Evolutionary conservation across 2,329 filamentous ascomycete genomes (phyloP).

Genomic region (Neonectria faginata): DNA sequence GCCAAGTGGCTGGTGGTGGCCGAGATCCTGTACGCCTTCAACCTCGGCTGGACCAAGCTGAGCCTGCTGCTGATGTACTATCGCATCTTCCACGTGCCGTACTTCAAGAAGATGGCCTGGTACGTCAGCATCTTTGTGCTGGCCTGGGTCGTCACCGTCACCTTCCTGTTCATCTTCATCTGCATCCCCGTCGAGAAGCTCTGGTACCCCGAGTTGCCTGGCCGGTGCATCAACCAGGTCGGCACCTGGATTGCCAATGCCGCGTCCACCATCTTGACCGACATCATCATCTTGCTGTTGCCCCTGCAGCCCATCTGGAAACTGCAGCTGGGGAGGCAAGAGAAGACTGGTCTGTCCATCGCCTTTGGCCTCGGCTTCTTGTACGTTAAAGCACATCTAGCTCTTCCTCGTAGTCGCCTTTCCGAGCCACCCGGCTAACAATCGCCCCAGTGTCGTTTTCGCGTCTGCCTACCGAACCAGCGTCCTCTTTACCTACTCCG

Average conservation of each 20-base stretch:
- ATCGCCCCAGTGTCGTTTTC: conserved; percentile 56
- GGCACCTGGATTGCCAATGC: conserved; percentile 64
- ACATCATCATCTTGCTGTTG: conserved; percentile 58
- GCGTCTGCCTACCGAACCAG: conserved; percentile 61
- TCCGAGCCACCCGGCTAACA: background rate
- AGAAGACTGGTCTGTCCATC: conserved; percentile 58
- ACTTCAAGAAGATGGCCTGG: conserved; percentile 57
- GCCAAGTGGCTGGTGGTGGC: conserved; percentile 61
- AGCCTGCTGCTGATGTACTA: conserved; percentile 64
- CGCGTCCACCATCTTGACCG: conserved; percentile 59
- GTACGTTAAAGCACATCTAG: conserved; percentile 44
- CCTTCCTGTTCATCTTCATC: conserved; percentile 64
- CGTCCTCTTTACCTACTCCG: conserved; percentile 58
- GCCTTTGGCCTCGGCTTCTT: conserved; percentile 60
- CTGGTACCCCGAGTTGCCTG: conserved; percentile 59
- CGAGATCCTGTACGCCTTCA: conserved; percentile 61
- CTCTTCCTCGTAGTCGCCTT: background rate
- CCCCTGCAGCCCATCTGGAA: conserved; percentile 60
- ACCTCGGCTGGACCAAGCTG: conserved; percentile 62
- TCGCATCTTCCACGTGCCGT: conserved; percentile 61
- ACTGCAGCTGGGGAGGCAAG: conserved; percentile 54
- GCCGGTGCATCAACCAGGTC: conserved; percentile 62
- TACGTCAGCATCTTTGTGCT: conserved; percentile 57
- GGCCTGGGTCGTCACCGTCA: conserved; percentile 60
- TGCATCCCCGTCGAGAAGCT: conserved; percentile 62